phyloP scores from a whole-genome alignment of 2,329 filamentous ascomycete genomes.

The Fusarium torulosum region DNA sequence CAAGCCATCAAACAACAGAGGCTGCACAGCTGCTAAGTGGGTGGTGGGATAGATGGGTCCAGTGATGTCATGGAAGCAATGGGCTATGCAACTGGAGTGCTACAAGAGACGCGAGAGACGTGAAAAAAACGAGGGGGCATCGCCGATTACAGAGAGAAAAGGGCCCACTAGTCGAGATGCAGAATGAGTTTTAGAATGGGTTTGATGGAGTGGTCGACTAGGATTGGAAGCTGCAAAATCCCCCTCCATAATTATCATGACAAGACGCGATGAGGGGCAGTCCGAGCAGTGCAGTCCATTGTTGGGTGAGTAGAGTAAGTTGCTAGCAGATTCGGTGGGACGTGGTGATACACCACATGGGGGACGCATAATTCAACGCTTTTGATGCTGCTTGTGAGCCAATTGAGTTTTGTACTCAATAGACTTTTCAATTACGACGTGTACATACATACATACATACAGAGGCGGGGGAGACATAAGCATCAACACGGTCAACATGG shows the following conservation, averaged over 20 bases:
- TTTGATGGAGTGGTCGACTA: conserved; percentile 10
- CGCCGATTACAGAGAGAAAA: conserved; percentile 29
- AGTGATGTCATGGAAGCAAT: conserved; percentile 46
- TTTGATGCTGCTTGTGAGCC: not conserved
- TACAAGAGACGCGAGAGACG: not conserved
- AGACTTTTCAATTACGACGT: conserved; percentile 3
- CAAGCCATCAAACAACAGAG: conserved; percentile 11
- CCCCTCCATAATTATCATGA: conserved; percentile 15
- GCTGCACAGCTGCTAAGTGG: conserved; percentile 13
- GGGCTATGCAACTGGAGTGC: not conserved
- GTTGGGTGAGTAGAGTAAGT: conserved; percentile 12
- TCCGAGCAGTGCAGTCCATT: not conserved
- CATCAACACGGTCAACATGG: not conserved
- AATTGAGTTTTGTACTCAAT: conserved; percentile 13
- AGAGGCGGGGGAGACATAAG: conserved; percentile 13
- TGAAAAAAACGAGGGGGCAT: conserved; percentile 12
- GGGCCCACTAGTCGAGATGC: conserved; percentile 2
- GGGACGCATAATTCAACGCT: conserved; percentile 4
- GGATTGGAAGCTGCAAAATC: conserved; percentile 11
- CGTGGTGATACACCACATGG: conserved; percentile 23
- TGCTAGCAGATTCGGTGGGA: conserved; percentile 16
- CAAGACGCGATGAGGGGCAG: conserved; percentile 38
- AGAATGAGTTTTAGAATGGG: conserved; percentile 1
- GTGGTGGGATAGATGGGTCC: conserved; percentile 33
- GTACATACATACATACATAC: conserved; percentile 13